Evolutionary conservation across 78 protist genomes (phyloP).

Genomic region (Thecamonas trahens): DNA sequence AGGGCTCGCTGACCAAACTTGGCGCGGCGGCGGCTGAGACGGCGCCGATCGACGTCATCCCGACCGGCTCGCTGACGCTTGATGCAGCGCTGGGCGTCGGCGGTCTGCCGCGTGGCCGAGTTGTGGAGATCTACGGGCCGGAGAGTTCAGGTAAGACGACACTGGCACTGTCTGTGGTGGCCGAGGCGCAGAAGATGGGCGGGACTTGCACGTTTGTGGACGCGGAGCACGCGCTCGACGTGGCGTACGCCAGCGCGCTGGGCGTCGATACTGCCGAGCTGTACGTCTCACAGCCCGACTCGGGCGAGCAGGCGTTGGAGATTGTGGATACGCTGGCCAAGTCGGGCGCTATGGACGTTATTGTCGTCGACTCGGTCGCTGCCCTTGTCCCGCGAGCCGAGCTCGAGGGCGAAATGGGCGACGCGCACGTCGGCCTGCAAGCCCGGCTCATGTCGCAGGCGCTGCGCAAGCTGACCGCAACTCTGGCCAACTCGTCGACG

Average conservation of each 20-base stretch:
- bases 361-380: conserved; percentile 62
- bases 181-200: conserved; percentile 55
- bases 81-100: conserved; percentile 62
- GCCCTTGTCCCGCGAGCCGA: conserved; percentile 60
- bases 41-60: conserved; percentile 34
- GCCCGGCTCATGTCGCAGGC: conserved; percentile 65
- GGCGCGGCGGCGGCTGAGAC: no score
- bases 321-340: conserved; percentile 36
- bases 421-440: conserved; percentile 49
- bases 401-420: conserved; percentile 68
- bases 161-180: conserved; percentile 28
- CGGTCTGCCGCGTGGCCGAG: conserved; percentile 46
- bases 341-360: conserved; percentile 44
- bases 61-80: conserved; percentile 54
- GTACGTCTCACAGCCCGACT: conserved; percentile 57
- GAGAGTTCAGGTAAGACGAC: conserved; percentile 54
- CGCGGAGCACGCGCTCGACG: conserved; percentile 60
- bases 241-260: conserved; percentile 15
- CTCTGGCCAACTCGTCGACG: conserved; percentile 30
- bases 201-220: conserved; percentile 59
- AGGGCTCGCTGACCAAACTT: no score
- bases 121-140: conserved; percentile 63
- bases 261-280: conserved; percentile 56
- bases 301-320: conserved; percentile 64
- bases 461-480: conserved; percentile 50